Percentiles rank a stretch among this genome's conserved stretches.
phyloP scores from a whole-genome alignment of 2,329 filamentous ascomycete species.

The Macrophomina pseudophaseolina region DNA sequence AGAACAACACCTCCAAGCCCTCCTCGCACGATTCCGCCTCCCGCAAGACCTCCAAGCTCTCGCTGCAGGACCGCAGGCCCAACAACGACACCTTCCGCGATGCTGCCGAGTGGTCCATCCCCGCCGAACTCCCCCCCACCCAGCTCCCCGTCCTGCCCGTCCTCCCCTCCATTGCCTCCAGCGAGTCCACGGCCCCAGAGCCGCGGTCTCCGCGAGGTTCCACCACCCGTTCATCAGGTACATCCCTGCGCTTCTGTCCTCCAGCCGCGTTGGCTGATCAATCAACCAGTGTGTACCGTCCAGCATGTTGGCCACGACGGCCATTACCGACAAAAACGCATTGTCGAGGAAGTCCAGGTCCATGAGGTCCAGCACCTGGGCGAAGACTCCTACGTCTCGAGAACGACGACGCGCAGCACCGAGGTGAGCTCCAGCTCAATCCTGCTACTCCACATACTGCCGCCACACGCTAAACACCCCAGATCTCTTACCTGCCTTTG shows the following conservation, averaged over 20 bases:
- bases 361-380: slow-evolving; percentile 35
- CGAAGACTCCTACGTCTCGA: slow-evolving; percentile 36
- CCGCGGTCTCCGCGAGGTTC: slow-evolving; percentile 2
- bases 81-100: not conserved
- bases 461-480: not conserved
- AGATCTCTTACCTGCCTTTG: not conserved
- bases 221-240: slow-evolving; percentile 12
- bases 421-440: slow-evolving; percentile 30
- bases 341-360: slow-evolving; percentile 28
- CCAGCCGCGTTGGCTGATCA: not conserved
- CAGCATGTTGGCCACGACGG: not conserved
- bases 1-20: slow-evolving; percentile 7
- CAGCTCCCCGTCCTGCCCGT: slow-evolving; percentile 27
- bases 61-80: not conserved
- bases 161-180: slow-evolving; percentile 40
- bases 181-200: slow-evolving; percentile 30
- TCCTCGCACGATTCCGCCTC: not conserved
- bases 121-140: slow-evolving; percentile 32
- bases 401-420: slow-evolving; percentile 33
- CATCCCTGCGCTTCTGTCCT: not conserved
- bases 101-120: not conserved
- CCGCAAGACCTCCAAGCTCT: slow-evolving; percentile 16
- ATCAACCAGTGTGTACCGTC: slow-evolving; percentile 4
- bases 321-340: not conserved
- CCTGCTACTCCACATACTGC: not conserved